A percentile compares a stretch with the other conserved stretches of the same genome.
Conservation (phyloP, 108 stramenopile species). For the Fragilaria radians region DNA sequence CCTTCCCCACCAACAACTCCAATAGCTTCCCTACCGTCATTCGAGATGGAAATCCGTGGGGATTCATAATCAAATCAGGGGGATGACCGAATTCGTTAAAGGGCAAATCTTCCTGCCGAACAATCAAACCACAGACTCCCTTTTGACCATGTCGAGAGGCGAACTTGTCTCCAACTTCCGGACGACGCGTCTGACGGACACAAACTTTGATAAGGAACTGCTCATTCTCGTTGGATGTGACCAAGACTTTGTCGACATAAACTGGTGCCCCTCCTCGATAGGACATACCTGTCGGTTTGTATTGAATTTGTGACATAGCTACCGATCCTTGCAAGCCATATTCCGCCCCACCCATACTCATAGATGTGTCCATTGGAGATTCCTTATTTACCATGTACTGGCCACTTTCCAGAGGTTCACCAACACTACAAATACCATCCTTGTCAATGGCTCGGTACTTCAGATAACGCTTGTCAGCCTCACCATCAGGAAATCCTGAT, state of each 20-base stretch:
- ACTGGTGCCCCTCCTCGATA: constrained; percentile 82
- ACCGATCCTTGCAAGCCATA: constrained; percentile 39
- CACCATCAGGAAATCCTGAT: constrained; percentile 56
- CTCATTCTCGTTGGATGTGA: constrained; percentile 94
- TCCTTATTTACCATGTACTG: constrained; percentile 92
- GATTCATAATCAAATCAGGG: constrained; percentile 99
- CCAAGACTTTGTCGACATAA: constrained; percentile 95
- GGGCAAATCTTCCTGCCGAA: constrained; percentile 94
- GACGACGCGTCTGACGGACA: constrained; percentile 86
- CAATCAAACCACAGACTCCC: constrained; percentile 97
- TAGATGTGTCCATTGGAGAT: constrained; percentile 66
- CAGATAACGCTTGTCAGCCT: constrained; percentile 76
- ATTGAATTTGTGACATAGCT: constrained; percentile 39
- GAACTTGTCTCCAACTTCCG: constrained; percentile 99
- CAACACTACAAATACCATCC: constrained; percentile 92
- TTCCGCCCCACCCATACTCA: constrained; percentile 46
- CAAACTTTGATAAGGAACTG: constrained; percentile 94
- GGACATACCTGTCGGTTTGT: constrained; percentile 75
- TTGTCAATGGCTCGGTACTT: constrained; percentile 79
- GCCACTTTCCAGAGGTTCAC: constrained; percentile 76
- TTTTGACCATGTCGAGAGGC: constrained; percentile 98
- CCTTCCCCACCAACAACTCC: constrained; percentile 95
- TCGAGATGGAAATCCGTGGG: constrained; percentile 98
- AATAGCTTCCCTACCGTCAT: constrained; percentile 99
- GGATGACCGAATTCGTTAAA: constrained; percentile 94